Percentiles rank a stretch among this genome's conserved stretches.
Evolutionary conservation across 1,284 basidiomycete genomes (phyloP).

Genomic region (Trichosporon ovoides): DNA sequence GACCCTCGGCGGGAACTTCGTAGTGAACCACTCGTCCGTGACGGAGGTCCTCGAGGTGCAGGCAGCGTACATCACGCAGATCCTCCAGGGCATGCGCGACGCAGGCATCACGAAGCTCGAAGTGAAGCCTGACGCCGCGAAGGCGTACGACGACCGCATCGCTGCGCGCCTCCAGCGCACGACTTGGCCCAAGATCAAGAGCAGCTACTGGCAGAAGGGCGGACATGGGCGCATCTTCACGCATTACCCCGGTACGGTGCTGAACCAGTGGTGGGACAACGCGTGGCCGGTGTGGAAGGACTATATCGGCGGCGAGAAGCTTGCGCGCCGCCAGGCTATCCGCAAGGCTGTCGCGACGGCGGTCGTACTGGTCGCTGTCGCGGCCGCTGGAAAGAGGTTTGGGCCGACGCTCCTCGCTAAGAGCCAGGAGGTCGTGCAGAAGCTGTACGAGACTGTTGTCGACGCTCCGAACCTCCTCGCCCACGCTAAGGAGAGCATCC

Average conservation of each 20-base stretch:
- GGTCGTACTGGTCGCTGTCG: background rate
- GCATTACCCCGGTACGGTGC: slow-evolving; percentile 16
- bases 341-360: background rate
- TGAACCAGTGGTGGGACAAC: slow-evolving; percentile 11
- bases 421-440: background rate
- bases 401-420: background rate
- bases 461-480: background rate
- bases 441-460: background rate
- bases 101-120: background rate
- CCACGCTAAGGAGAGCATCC: background rate
- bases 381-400: background rate
- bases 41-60: slow-evolving; percentile 16
- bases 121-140: slow-evolving; percentile 8
- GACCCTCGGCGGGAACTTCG: slow-evolving; percentile 30
- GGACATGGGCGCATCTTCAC: slow-evolving; percentile 20
- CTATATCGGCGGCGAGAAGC: slow-evolving; percentile 10
- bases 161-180: slow-evolving; percentile 18
- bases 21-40: slow-evolving; percentile 23
- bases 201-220: slow-evolving; percentile 16
- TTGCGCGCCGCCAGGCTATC: slow-evolving; percentile 5
- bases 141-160: slow-evolving; percentile 24
- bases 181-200: slow-evolving; percentile 9
- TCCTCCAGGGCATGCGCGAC: slow-evolving; percentile 14
- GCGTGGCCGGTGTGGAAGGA: slow-evolving; percentile 11
- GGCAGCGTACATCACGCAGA: slow-evolving; percentile 15